These are phyloP conservation scores for Linanthus parryae DNA, from an alignment of 148 eudicot species.

Conservation along the genomic window DNA sequence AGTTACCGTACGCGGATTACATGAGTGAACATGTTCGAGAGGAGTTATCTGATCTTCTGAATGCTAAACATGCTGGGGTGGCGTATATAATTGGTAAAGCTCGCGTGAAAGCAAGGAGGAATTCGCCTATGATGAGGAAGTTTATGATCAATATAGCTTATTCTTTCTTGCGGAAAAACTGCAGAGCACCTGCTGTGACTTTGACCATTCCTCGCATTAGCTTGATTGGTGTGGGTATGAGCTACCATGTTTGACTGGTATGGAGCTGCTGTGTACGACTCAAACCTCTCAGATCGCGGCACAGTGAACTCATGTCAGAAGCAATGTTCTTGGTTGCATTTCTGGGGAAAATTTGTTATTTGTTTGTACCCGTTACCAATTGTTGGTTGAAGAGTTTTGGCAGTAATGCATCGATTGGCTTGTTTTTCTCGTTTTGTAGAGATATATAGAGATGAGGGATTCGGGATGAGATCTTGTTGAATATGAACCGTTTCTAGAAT, in stretches of 20 bases:
- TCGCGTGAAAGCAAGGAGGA: slow-evolving; percentile 26
- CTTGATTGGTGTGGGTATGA: slow-evolving; percentile 45
- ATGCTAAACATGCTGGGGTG: slow-evolving; percentile 42
- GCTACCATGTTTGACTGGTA: slow-evolving; percentile 31
- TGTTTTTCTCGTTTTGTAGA: too few species aligned
- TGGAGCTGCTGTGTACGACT: too few species aligned
- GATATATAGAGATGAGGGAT: too few species aligned
- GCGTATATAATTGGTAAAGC: slow-evolving; percentile 43
- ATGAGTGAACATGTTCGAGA: slow-evolving; percentile 23
- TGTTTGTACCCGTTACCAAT: background rate
- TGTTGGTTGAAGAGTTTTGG: too few species aligned
- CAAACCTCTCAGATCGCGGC: slow-evolving; percentile 1
- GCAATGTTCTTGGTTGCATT: slow-evolving; percentile 2
- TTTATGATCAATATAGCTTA: slow-evolving; percentile 29
- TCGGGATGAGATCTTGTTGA: too few species aligned
- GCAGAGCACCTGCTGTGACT: slow-evolving; percentile 31
- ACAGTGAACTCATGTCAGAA: background rate
- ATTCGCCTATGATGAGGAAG: slow-evolving; percentile 27
- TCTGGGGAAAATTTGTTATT: background rate
- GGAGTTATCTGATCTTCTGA: slow-evolving; percentile 33
- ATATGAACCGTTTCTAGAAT: too few species aligned
- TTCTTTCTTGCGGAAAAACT: slow-evolving; percentile 32
- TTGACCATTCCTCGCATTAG: slow-evolving; percentile 42
- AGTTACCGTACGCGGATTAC: slow-evolving; percentile 18
- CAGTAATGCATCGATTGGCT: too few species aligned